Evolutionary conservation across 352 stramenopile species (phyloP), one percentile per base, ranked within the genome.

Genomic region (Pythium utonaiense): DNA sequence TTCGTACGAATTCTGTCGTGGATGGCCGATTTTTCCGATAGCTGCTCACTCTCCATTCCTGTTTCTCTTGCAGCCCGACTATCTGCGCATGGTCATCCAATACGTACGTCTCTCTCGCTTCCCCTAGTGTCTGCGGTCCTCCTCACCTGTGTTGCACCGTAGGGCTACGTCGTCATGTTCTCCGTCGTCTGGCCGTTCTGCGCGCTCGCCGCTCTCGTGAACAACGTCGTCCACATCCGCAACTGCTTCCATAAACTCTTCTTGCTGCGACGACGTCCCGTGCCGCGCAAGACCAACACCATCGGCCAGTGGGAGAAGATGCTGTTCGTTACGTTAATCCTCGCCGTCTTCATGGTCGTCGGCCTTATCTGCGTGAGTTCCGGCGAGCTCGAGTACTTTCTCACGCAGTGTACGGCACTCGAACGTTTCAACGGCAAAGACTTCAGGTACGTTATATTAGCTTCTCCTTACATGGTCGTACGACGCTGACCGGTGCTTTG

Each of bases 151-250:
- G 33, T 40, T 13, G 33, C 13, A n/a, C 12, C 49, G 14, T 58
- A 94, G 84, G 85, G 85, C 70, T 94, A 91, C 42, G 80, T 94
- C 19, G 85, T 94, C 22, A 95, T 95, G 85, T 93, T 95, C 66
- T 95, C 85, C 1, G 80, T 91, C 24, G 81, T 95, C 36, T 95
- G 83, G 85, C 85, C 85, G 30, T 93, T 95, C 54, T 95, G 85
- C 47, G 81, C 80, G 12, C 70, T 95, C 30, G 81, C 81, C 8
- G 85, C 78, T 6, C 68, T 94, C 22, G 78, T 73, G 24, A 94
- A 94, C 74, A 94, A 94, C 54, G 56, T 85, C 13, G 71, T 94
- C 30, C 85, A 94, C 47, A 91, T 94, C 57, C 80, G 83, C 45
- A 94, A 94, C 47, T 83, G 80, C 27, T 94, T 92, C 66, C 80